Base-by-base conservation (phyloP, 805 yeast genomes). In the Barnettozyma pratensis region DNA sequence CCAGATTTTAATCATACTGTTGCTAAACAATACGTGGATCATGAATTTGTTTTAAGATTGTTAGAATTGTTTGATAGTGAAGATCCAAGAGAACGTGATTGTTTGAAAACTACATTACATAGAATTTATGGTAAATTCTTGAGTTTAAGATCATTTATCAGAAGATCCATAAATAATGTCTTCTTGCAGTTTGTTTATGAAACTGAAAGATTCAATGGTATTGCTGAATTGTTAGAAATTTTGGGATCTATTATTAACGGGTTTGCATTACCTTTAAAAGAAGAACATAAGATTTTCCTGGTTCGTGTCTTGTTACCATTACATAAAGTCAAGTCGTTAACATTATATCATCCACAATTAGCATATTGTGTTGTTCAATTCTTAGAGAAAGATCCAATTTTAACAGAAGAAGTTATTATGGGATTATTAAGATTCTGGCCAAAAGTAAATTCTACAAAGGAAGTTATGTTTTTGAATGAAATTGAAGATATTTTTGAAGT, bases 281-380 rank as follows among this genome's bases (percentile, higher is more conserved):
- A 94, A 60, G 99, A 94, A 67, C 99, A 94, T 69, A 94, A 94
- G 68, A 81, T 87, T 11, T 94, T 94, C 59, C 70, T 94, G 54
- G 81, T 87, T 34, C 76, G 96, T 50, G 92, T 92, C 19, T 76
- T 94, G 59, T 75, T 94, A 29, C 99, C 99, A 30, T 71, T 94
- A 66, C 99, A 94, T 67, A 92, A 94, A 66, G 92, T 88, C 14
- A 85, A 91, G 64, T 81, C 94, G 46, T 74, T 94, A 49, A 85
- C 96, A 7, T 72, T 92, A 54, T 94, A 92, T 66, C 99, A 94
- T 65, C 97, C 98, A 36, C 99, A 94, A 68, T 76, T 94, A 56
- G 96, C 98, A 6, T 94, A 94, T 68, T 94, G 99, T 71, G 87
- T 94, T 38, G 95, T 94, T 30, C 99, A 94, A 70, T 94, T 94